Percentiles rank a stretch among this genome's conserved stretches.
These are phyloP conservation scores for Rheum nobile DNA, from an alignment of 148 eudicot species.

Conservation along the genomic window DNA sequence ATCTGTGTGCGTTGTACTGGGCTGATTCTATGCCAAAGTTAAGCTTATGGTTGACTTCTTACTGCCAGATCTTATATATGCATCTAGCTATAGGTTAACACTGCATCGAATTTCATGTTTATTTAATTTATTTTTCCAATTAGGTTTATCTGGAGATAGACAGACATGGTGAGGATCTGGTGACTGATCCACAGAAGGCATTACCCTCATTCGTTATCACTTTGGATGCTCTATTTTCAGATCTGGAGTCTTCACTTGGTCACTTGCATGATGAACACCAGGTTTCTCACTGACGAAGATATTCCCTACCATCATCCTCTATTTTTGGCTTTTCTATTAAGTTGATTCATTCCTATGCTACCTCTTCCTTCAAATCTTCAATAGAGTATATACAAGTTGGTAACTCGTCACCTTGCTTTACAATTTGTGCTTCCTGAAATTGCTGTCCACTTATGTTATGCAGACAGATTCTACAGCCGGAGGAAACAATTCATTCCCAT, in stretches of 20 bases:
- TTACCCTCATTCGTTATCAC: slow-evolving; percentile 46
- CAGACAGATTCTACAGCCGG: slow-evolving; percentile 58
- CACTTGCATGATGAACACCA: slow-evolving; percentile 48
- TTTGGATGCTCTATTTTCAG: slow-evolving; percentile 48
- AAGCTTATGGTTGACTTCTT: not conserved
- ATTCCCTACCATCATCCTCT: not conserved
- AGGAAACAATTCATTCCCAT: slow-evolving; percentile 35
- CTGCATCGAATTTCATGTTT: not conserved
- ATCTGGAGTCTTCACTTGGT: slow-evolving; percentile 65
- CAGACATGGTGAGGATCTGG: slow-evolving; percentile 51
- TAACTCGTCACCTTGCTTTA: not conserved
- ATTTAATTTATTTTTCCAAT: slow-evolving; percentile 2
- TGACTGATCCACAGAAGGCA: slow-evolving; percentile 61
- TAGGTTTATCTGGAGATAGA: slow-evolving; percentile 83
- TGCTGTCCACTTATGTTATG: not conserved
- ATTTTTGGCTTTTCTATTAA: not conserved
- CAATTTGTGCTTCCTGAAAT: not conserved
- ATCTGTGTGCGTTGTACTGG: not conserved
- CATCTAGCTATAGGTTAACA: not conserved
- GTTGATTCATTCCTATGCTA: not conserved
- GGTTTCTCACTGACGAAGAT: slow-evolving; percentile 26
- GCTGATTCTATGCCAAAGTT: not conserved
- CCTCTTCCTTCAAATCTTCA: not conserved
- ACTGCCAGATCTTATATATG: not conserved
- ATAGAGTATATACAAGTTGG: not conserved